Evolutionary conservation across 768 basidiomycete species (phyloP), one percentile per base, ranked within the genome.

Genomic region (Mycena galericulata): DNA sequence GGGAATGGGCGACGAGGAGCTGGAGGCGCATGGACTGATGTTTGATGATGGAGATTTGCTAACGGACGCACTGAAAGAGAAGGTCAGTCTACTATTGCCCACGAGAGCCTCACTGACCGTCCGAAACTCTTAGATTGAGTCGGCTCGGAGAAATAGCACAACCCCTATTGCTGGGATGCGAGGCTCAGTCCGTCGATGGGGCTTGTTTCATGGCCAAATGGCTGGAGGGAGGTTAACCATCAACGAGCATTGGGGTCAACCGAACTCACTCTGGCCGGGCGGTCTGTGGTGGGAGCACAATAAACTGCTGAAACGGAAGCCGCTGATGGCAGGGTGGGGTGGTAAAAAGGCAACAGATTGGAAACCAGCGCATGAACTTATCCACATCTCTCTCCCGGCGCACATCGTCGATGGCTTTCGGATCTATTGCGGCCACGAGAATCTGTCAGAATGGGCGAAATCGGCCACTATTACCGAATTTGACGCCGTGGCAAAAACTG

Each of bases 241-340:
- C 0, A 79, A 79, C 47, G 74, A 79, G 61, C 69, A 65, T 41
- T 79, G 77, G 78, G 78, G 77, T 4, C 63, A 24, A 5, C 72
- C 75, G 36, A 79, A 77, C 50, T 34, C 65, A 2, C 67, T 71
- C 27, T 70, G 67, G 11, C 67, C 74, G 1, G 75, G 66, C 9
- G 50, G 61, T 8, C 38, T 62, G 1, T 63, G 62, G 62, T 63
- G 62, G 62, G 62, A 63, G 40, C 62, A 73, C 49, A 64, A 72
- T 38, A 58, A 47, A 17, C 36, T 72, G 4, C 59, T 72, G 20
- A 45, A 55, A 4, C 56, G 71, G 9, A 64, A 64, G 26, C 26
- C 58, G 20, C 22, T 73, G 53, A 62, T 26, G 14, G 58, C 58
- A 17, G 58, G 45, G 5, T 59, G 45, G 45, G 58, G 58, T 7